These are phyloP conservation scores for Pilaira anomala DNA, from an alignment of 192 early-diverging fungal genomes.

Conservation along the genomic window DNA sequence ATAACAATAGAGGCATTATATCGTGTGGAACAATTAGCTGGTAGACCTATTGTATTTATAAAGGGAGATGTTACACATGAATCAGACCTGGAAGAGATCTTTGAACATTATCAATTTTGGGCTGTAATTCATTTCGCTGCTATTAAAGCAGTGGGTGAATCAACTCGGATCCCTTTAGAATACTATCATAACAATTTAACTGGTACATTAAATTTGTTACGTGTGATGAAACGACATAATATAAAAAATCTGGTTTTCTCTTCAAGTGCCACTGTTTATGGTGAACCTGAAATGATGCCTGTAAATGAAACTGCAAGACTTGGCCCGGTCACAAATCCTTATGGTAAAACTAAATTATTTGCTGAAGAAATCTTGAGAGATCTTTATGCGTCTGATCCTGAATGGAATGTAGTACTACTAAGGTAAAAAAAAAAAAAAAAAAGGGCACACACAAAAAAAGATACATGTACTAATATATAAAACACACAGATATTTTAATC, in stretches of 20 bases:
- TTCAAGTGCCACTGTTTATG: conserved; percentile 91
- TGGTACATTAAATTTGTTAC: conserved; percentile 81
- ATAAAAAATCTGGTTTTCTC: conserved; percentile 93
- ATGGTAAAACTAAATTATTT: conserved; percentile 95
- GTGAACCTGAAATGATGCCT: conserved; percentile 66
- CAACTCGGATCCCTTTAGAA: conserved; percentile 69
- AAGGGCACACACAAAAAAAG: neutral
- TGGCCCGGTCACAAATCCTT: conserved; percentile 82
- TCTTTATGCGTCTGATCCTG: conserved; percentile 55
- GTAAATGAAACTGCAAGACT: conserved; percentile 68
- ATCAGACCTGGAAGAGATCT: conserved; percentile 62
- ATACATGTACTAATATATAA: too few relatives aligned
- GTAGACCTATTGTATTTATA: conserved; percentile 62
- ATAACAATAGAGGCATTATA: conserved; percentile 57
- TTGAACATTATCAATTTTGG: conserved; percentile 62
- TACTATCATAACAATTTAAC: conserved; percentile 96
- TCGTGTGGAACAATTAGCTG: conserved; percentile 60
- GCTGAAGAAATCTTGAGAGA: conserved; percentile 83
- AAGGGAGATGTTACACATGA: conserved; percentile 76
- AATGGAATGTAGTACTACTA: conserved; percentile 64
- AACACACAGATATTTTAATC: conserved; percentile 82
- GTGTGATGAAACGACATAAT: conserved; percentile 76
- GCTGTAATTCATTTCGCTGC: conserved; percentile 88
- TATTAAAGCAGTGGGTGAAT: conserved; percentile 85
- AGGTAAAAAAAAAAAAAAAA: conserved; percentile 19